These are phyloP conservation scores for Apiospora arundinis DNA, from an alignment of 2,329 filamentous ascomycete species.

Conservation along the genomic window DNA sequence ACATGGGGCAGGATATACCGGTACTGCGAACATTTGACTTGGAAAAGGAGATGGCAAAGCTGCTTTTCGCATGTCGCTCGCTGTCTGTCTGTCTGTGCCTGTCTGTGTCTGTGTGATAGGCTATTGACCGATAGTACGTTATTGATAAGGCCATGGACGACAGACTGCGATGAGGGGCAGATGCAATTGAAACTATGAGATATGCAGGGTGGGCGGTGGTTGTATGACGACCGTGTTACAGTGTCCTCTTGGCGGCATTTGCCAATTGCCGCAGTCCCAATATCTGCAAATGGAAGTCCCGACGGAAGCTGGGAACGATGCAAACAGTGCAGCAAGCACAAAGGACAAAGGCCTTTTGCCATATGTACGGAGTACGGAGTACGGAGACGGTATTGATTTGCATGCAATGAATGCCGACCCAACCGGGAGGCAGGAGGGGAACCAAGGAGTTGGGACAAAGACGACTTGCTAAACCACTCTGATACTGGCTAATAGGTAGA, in stretches of 20 bases:
- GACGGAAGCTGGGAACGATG: neutral
- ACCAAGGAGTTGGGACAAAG: neutral
- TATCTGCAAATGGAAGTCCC: constrained; percentile 3
- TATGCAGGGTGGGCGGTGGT: neutral
- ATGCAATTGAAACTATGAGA: neutral
- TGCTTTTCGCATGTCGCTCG: no score
- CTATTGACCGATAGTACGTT: neutral
- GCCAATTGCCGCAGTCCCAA: constrained; percentile 8
- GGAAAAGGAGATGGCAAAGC: neutral
- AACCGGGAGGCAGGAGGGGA: neutral
- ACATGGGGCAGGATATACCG: neutral
- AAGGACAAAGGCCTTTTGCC: neutral
- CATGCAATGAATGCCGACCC: neutral
- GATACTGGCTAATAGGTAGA: neutral
- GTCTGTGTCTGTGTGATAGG: no score
- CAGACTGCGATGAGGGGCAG: neutral
- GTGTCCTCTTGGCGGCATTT: constrained; percentile 1
- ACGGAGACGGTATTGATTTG: no score
- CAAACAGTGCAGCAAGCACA: neutral
- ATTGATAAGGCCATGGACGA: neutral
- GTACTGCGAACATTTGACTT: neutral
- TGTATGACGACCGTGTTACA: neutral
- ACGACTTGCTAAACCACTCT: neutral
- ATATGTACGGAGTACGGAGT: no score
- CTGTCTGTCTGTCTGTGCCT: no score